Conservation (phyloP, 352 stramenopile species). For the Globisporangium carolinianum region DNA sequence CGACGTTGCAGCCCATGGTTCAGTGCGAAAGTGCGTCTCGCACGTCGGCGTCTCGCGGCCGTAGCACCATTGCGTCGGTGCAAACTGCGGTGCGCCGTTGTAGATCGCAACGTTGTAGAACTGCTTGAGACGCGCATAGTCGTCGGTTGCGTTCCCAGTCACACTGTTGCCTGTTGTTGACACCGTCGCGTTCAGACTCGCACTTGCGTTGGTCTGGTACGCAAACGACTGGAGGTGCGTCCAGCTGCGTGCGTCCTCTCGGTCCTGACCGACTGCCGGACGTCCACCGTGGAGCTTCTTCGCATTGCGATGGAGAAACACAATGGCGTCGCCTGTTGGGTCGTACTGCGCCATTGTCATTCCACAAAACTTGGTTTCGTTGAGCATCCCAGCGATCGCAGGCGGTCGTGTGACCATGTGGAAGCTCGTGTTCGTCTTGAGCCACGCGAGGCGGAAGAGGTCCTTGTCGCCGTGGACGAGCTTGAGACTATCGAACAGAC, state of each 20-base stretch:
- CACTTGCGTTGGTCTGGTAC: conserved; percentile 3
- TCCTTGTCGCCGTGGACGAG: conserved; percentile 51
- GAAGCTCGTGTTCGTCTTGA: conserved; percentile 36
- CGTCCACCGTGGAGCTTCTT: conserved; percentile 25
- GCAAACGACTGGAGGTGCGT: conserved; percentile 15
- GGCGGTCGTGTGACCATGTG: conserved; percentile 44
- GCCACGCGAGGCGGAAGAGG: conserved; percentile 48
- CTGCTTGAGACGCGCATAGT: conserved; percentile 10
- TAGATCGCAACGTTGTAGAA: conserved; percentile 12
- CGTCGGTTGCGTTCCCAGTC: not conserved
- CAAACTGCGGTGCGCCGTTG: conserved; percentile 14
- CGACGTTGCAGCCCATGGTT: conserved; percentile 7
- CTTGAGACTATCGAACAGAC: conserved; percentile 25
- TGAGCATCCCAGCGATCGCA: conserved; percentile 24
- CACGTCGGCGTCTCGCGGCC: conserved; percentile 2
- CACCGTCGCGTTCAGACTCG: conserved; percentile 2
- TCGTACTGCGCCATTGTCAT: conserved; percentile 46
- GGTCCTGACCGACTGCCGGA: conserved; percentile 1
- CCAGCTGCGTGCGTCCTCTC: conserved; percentile 8
- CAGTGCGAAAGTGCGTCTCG: conserved; percentile 8
- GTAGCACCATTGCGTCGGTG: conserved; percentile 14
- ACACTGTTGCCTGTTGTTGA: not conserved
- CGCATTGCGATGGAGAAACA: conserved; percentile 55
- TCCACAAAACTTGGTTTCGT: conserved; percentile 37
- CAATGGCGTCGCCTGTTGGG: conserved; percentile 13